Percentiles rank a stretch among this genome's conserved stretches.
Conservation (phyloP, 1,284 basidiomycete species). For the Apiotrichum mycotoxinovorans region DNA sequence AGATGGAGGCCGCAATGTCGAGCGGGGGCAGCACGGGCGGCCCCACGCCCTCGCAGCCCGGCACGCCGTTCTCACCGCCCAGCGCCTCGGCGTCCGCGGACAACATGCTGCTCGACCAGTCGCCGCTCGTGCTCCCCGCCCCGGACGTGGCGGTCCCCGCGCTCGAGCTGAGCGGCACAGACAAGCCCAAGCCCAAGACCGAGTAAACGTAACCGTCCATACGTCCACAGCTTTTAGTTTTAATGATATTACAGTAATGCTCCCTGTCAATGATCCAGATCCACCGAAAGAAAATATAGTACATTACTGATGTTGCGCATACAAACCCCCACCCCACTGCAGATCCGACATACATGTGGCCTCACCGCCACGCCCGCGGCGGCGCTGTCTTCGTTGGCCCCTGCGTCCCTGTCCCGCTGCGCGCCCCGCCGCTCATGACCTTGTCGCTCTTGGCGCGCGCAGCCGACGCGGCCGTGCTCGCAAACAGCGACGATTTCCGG, state of each 20-base stretch:
- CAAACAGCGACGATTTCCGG: not conserved
- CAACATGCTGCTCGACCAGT: constrained; percentile 34
- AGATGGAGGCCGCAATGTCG: constrained; percentile 52
- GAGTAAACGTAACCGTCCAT: constrained; percentile 1
- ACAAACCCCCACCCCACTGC: too few species aligned
- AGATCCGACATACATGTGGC: too few species aligned
- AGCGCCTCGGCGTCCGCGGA: not conserved
- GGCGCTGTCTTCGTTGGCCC: not conserved
- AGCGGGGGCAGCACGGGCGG: constrained; percentile 12
- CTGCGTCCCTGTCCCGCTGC: not conserved
- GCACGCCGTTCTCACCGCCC: constrained; percentile 6
- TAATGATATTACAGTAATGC: not conserved
- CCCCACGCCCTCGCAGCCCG: constrained; percentile 6
- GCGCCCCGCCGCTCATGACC: not conserved
- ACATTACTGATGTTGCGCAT: too few species aligned
- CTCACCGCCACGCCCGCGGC: not conserved
- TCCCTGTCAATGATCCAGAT: not conserved
- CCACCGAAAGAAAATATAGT: too few species aligned
- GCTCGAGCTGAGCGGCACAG: constrained; percentile 12
- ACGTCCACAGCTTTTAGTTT: not conserved
- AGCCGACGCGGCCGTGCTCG: constrained; percentile 7
- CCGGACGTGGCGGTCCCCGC: constrained; percentile 18
- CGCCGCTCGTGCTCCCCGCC: constrained; percentile 38
- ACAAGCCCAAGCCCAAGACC: constrained; percentile 15
- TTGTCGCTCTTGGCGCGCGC: constrained; percentile 2